phyloP scores from a whole-genome alignment of 495 filamentous ascomycete genomes.

The Copromyces sp. region DNA sequence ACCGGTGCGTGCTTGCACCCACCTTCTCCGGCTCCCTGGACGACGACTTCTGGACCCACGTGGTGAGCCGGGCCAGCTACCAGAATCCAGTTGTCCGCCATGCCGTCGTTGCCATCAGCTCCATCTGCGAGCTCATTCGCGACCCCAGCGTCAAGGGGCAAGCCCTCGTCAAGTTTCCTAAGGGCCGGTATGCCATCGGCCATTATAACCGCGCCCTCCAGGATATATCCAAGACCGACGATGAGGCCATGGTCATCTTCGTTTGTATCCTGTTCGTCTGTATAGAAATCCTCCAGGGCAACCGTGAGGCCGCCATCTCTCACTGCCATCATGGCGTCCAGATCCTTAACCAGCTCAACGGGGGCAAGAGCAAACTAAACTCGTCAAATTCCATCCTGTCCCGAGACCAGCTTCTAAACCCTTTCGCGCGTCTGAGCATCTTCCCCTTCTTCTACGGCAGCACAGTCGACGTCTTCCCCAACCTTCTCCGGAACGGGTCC shows the following conservation, averaged over 20 bases:
- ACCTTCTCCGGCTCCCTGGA: conserved; percentile 34
- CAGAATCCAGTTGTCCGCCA: conserved; percentile 46
- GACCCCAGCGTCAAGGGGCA: conserved; percentile 6
- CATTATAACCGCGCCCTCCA: conserved; percentile 28
- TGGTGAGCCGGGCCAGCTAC: conserved; percentile 40
- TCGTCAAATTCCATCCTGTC: conserved; percentile 14
- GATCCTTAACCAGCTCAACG: conserved; percentile 17
- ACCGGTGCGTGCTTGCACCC: conserved; percentile 29
- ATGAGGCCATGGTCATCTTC: conserved; percentile 32
- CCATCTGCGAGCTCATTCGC: conserved; percentile 22
- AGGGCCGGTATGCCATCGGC: conserved; percentile 16
- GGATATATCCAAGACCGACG: conserved; percentile 18
- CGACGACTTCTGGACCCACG: conserved; percentile 42
- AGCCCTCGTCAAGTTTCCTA: conserved; percentile 6
- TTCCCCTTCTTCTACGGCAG: conserved; percentile 27
- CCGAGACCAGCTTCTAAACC: conserved; percentile 21
- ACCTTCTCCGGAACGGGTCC: neutral
- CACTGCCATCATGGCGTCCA: conserved; percentile 31
- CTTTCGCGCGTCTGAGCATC: conserved; percentile 25
- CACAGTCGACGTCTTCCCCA: conserved; percentile 16
- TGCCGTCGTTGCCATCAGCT: conserved; percentile 38
- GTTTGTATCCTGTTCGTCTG: conserved; percentile 48
- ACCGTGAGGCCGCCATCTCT: conserved; percentile 29
- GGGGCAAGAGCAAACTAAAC: neutral
- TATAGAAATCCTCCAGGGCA: conserved; percentile 41